phyloP scores from a whole-genome alignment of 192 early-diverging fungal species.

The Backusella luteola region DNA sequence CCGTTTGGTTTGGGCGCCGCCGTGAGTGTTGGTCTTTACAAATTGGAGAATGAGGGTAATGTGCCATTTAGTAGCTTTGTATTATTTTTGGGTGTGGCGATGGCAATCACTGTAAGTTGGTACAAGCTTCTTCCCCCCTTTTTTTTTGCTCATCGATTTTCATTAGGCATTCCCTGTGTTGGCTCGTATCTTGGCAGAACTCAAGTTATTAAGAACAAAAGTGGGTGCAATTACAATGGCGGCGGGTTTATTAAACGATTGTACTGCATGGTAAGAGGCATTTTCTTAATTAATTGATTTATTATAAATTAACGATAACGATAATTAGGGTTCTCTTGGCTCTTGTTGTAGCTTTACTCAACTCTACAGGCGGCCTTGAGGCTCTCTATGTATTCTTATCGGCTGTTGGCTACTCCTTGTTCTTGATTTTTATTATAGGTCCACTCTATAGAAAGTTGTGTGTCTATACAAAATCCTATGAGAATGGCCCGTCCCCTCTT shows the following conservation, averaged over 20 bases:
- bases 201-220: slow-evolving; percentile 74
- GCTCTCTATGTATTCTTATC: slow-evolving; percentile 84
- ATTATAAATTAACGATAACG: neutral
- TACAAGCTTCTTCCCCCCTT: no score
- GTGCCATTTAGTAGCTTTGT: slow-evolving; percentile 72
- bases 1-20: slow-evolving; percentile 83
- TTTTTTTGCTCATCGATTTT: neutral
- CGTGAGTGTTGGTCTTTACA: slow-evolving; percentile 70
- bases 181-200: slow-evolving; percentile 89
- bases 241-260: slow-evolving; percentile 87
- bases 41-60: slow-evolving; percentile 42
- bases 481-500: slow-evolving; percentile 52
- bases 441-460: slow-evolving; percentile 60
- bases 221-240: slow-evolving; percentile 86
- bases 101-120: slow-evolving; percentile 74
- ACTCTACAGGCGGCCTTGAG: slow-evolving; percentile 63
- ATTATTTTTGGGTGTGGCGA: slow-evolving; percentile 87
- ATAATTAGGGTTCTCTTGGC: slow-evolving; percentile 54
- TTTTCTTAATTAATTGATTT: no score
- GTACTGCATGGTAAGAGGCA: slow-evolving; percentile 74
- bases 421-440: slow-evolving; percentile 67
- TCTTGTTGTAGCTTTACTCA: slow-evolving; percentile 84
- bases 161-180: slow-evolving; percentile 86
- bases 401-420: slow-evolving; percentile 64
- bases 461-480: slow-evolving; percentile 49